phyloP scores from a whole-genome alignment of 2,329 filamentous ascomycete species.

The Didymella pinodella region DNA sequence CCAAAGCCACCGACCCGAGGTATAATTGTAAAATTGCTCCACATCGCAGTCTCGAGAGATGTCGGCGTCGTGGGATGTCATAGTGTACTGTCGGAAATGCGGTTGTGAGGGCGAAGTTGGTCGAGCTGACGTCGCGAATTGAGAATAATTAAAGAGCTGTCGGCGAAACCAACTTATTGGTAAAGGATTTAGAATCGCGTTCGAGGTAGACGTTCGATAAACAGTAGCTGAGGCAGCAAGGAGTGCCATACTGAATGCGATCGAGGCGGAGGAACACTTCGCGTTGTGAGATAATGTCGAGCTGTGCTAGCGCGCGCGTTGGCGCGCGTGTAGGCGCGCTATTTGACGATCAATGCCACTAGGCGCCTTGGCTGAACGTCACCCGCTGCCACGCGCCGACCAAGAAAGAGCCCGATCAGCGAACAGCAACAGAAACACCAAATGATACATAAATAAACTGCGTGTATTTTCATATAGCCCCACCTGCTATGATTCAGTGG shows the following conservation, averaged over 20 bases:
- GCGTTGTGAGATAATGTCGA: too few relatives aligned
- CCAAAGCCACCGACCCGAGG: conserved; percentile 29
- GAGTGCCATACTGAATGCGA: conserved; percentile 1
- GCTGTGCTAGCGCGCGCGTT: too few relatives aligned
- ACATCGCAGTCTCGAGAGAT: conserved; percentile 59
- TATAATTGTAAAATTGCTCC: conserved; percentile 29
- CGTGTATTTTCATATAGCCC: too few relatives aligned
- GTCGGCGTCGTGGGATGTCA: conserved; percentile 20
- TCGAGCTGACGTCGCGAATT: conserved; percentile 18
- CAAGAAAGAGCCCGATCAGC: too few relatives aligned
- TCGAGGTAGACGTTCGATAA: not conserved
- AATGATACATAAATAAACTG: too few relatives aligned
- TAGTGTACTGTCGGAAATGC: conserved; percentile 20
- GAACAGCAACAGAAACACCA: too few relatives aligned
- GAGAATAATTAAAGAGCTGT: conserved; percentile 24
- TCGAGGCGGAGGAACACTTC: conserved; percentile 4
- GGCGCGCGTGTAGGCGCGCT: too few relatives aligned
- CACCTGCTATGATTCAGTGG: too few relatives aligned
- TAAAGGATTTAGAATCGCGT: conserved; percentile 12
- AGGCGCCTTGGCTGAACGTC: too few relatives aligned
- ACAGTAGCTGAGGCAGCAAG: conserved; percentile 1
- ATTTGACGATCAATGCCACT: too few relatives aligned
- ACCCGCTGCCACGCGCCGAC: too few relatives aligned
- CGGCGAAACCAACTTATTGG: conserved; percentile 15
- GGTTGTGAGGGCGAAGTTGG: conserved; percentile 18